These are phyloP conservation scores for Symbiodinium natans DNA, from an alignment of 73 alveolate species.

Conservation along the genomic window DNA sequence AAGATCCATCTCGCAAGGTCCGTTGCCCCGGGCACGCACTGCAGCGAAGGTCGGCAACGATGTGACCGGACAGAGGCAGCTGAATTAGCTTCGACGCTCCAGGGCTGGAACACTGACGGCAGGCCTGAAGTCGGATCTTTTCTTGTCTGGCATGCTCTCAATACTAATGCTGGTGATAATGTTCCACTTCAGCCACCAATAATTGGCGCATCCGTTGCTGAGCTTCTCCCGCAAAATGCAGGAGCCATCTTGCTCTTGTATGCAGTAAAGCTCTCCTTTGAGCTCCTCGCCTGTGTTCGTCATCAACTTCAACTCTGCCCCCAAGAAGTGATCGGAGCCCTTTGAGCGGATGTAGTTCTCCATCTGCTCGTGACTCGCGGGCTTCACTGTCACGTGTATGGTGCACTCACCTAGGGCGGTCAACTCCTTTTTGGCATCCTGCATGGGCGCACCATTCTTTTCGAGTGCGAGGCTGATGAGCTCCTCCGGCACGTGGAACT, in stretches of 20 bases:
- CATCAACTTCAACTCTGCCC: slow-evolving; percentile 76
- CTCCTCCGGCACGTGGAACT: slow-evolving; percentile 76
- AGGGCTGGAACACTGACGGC: slow-evolving; percentile 71
- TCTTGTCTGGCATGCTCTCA: slow-evolving; percentile 90
- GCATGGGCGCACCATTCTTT: background rate
- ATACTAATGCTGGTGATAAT: slow-evolving; percentile 63
- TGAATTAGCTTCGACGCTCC: slow-evolving; percentile 48
- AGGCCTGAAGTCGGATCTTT: slow-evolving; percentile 50
- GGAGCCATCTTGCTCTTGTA: slow-evolving; percentile 66
- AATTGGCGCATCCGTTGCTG: slow-evolving; percentile 61
- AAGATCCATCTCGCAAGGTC: background rate
- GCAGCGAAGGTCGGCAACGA: background rate
- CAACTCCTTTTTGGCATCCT: slow-evolving; percentile 8
- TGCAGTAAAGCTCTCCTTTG: slow-evolving; percentile 79
- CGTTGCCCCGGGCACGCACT: background rate
- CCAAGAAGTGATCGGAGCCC: slow-evolving; percentile 93
- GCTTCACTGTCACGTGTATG: slow-evolving; percentile 70
- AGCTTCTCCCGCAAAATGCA: slow-evolving; percentile 82
- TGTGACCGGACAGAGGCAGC: background rate
- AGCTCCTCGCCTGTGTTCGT: slow-evolving; percentile 65
- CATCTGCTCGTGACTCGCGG: slow-evolving; percentile 89
- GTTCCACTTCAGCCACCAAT: slow-evolving; percentile 85
- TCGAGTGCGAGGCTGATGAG: background rate
- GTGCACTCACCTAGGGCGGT: slow-evolving; percentile 8
- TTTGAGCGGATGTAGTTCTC: slow-evolving; percentile 92